Conservation (phyloP, 2,329 filamentous ascomycete genomes). For the Mycosphaerella arachidis region DNA sequence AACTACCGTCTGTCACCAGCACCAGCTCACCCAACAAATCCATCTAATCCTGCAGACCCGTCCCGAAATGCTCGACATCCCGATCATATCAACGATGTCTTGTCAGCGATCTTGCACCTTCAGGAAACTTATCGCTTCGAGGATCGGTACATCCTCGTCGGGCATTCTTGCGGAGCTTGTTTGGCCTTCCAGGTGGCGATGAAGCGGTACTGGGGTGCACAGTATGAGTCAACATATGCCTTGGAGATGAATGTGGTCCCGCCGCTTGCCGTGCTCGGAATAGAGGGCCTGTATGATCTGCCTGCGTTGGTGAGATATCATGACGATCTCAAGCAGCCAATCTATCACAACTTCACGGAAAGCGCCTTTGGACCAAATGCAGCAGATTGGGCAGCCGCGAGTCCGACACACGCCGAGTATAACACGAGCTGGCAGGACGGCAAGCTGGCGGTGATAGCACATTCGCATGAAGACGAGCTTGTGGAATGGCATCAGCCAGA, state of each 20-base stretch:
- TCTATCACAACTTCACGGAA: conserved; percentile 56
- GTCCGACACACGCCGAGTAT: conserved; percentile 50
- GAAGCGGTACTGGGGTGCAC: conserved; percentile 36
- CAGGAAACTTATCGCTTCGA: conserved; percentile 43
- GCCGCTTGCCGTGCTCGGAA: conserved; percentile 54
- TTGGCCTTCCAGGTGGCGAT: conserved; percentile 59
- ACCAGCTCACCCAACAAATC: conserved; percentile 40
- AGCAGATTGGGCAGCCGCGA: conserved; percentile 50
- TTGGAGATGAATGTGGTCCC: conserved; percentile 26
- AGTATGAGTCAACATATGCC: conserved; percentile 25
- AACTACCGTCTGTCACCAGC: conserved; percentile 61
- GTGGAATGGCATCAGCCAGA: conserved; percentile 55
- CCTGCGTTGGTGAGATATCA: conserved; percentile 48
- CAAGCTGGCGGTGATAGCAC: conserved; percentile 40
- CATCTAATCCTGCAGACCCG: conserved; percentile 44
- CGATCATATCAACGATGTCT: conserved; percentile 57
- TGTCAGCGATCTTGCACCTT: conserved; percentile 49
- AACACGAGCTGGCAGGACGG: conserved; percentile 39
- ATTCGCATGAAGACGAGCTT: conserved; percentile 47
- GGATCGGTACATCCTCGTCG: conserved; percentile 52
- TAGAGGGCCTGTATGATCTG: conserved; percentile 66
- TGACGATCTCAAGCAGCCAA: conserved; percentile 36
- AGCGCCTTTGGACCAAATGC: conserved; percentile 57
- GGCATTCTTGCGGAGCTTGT: conserved; percentile 61
- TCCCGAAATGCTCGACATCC: conserved; percentile 53